phyloP scores from a whole-genome alignment of 169 alveolate genomes.

The Cryptosporidium sp. region DNA sequence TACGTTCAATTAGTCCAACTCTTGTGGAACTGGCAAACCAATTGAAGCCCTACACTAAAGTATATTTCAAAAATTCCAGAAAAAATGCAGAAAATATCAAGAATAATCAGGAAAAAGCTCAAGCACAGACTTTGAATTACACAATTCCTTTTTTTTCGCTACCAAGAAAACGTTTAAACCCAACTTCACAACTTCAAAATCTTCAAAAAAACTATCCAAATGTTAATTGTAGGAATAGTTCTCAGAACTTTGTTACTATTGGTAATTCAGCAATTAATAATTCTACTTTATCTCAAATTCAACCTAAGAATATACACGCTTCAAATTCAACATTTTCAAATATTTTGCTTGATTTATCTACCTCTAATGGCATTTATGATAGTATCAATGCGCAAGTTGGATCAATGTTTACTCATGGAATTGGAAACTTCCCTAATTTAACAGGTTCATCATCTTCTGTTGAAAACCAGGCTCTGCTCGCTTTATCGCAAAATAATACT shows the following conservation, averaged over 20 bases:
- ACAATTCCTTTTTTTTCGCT: constrained; percentile 26
- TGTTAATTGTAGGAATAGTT: background rate
- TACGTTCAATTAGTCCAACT: constrained; percentile 15
- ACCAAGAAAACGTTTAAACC: constrained; percentile 31
- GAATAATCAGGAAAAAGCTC: constrained; percentile 3
- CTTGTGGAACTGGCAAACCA: constrained; percentile 20
- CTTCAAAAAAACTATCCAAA: background rate
- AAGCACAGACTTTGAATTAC: background rate
- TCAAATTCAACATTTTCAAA: constrained; percentile 11
- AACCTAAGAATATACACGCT: background rate
- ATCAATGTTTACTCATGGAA: constrained; percentile 9
- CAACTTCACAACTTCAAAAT: constrained; percentile 6
- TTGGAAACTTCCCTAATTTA: background rate
- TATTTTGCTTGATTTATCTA: constrained; percentile 25
- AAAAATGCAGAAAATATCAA: background rate
- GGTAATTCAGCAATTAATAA: background rate
- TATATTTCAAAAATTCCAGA: constrained; percentile 22
- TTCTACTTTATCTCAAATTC: background rate
- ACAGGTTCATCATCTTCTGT: constrained; percentile 26
- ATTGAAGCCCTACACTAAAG: constrained; percentile 20
- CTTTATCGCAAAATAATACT: background rate
- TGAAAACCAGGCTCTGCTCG: constrained; percentile 42
- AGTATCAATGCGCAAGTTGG: constrained; percentile 18
- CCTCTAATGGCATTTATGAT: constrained; percentile 39
- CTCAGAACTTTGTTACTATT: constrained; percentile 7